phyloP scores from a whole-genome alignment of 2,329 filamentous ascomycete species.

The Botryotinia convoluta region DNA sequence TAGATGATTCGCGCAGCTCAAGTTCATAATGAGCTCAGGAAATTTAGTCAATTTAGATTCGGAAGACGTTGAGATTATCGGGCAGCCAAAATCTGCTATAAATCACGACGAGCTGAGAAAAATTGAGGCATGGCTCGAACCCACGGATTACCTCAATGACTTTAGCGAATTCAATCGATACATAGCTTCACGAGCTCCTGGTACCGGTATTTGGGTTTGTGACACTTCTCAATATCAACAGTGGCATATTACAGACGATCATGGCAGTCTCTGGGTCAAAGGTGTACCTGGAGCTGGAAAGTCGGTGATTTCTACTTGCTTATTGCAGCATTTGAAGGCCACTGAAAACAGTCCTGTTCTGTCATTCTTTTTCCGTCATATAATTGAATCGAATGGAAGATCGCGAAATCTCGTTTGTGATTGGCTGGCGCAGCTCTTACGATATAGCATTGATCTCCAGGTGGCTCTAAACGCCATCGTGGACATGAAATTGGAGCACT shows the following conservation, averaged over 20 bases:
- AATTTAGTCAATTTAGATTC: background rate
- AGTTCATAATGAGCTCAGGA: background rate
- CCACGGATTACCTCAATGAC: conserved; percentile 25
- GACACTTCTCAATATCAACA: conserved; percentile 24
- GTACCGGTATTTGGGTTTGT: conserved; percentile 29
- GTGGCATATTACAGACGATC: conserved; percentile 28
- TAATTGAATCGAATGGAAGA: conserved; percentile 37
- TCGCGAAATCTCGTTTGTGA: conserved; percentile 36
- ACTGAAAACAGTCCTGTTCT: conserved; percentile 30
- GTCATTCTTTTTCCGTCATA: conserved; percentile 42
- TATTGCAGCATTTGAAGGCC: conserved; percentile 8
- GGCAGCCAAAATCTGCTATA: background rate
- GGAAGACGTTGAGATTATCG: background rate
- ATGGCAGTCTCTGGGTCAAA: conserved; percentile 47
- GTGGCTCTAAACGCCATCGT: background rate
- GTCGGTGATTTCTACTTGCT: conserved; percentile 40
- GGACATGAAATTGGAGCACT: background rate
- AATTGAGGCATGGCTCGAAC: conserved; percentile 24
- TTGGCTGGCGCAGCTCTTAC: conserved; percentile 38
- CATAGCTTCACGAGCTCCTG: conserved; percentile 22
- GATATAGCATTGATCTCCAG: conserved; percentile 22
- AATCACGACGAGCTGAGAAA: background rate
- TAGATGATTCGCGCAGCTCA: background rate
- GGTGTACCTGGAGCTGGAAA: conserved; percentile 48
- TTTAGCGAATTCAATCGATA: conserved; percentile 29